phyloP scores from a whole-genome alignment of 306 rosid species.

The Quercus variabilis region DNA sequence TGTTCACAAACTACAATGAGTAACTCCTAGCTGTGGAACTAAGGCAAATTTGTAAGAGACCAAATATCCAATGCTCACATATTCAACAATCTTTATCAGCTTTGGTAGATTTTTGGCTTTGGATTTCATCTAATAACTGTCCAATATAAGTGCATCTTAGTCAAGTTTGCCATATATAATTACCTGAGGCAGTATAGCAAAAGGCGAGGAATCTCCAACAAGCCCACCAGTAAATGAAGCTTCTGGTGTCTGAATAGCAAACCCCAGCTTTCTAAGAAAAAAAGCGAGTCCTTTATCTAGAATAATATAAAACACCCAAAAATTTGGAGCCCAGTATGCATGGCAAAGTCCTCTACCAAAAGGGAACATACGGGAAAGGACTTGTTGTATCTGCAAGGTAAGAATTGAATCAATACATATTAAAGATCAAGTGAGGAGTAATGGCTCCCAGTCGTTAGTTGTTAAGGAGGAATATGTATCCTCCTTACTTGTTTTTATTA shows the following conservation, averaged over 20 bases:
- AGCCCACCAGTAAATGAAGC: slow-evolving; percentile 90
- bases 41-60: background rate
- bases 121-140: background rate
- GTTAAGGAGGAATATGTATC: background rate
- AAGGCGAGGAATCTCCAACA: slow-evolving; percentile 81
- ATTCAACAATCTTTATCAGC: background rate
- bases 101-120: background rate
- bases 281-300: slow-evolving; percentile 79
- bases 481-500: background rate
- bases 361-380: slow-evolving; percentile 73
- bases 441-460: background rate
- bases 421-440: background rate
- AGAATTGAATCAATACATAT: slow-evolving; percentile 19
- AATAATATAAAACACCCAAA: slow-evolving; percentile 88
- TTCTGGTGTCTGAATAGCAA: slow-evolving; percentile 46
- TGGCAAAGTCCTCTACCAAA: slow-evolving; percentile 99
- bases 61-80: background rate
- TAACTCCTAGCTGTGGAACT: background rate
- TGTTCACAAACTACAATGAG: background rate
- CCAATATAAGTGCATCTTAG: background rate
- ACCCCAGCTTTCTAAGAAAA: slow-evolving; percentile 64
- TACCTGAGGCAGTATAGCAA: slow-evolving; percentile 80
- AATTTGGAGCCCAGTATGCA: slow-evolving; percentile 97
- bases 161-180: slow-evolving; percentile 7
- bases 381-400: slow-evolving; percentile 72